Evolutionary conservation across 1,284 basidiomycete species (phyloP), one percentile per base, ranked within the genome.

Genomic region (Gastroboletus turbinatus): DNA sequence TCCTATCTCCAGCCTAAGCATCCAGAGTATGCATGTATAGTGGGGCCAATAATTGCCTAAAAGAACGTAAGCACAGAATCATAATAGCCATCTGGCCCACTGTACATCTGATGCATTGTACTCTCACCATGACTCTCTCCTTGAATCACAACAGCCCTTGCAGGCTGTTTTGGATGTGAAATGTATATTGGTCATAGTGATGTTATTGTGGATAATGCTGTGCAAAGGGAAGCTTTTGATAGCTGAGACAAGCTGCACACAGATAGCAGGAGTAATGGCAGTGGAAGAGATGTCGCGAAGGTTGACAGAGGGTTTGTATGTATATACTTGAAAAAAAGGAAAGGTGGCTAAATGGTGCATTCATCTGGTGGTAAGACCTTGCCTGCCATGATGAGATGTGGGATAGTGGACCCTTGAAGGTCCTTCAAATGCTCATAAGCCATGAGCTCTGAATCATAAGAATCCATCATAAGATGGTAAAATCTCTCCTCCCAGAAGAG

Each of bases 201-300:
- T 46, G 21, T 59, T 46, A 27, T 33, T 40, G 42, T 59, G 50
- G 21, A 58, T 8, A 2, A 59, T 29, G 5, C 38, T 57, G 3
- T 45, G 8, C 36, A 10, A 33, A 35, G 46, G 43, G 8, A 58
- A 46, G 10, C 23, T 33, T n/a, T 46, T 36, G 16, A 59, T 11
- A 10, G n/a, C 38, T 0, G 38, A 25, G 16, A 59, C 11, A 5
- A 60, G 4, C 16, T 42, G 17, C 7, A 14, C 4, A 33, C 36
- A 13, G 38, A 58, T 21, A 17, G 13, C 36, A 1, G 51, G 50
- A 9, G 35, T 36, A 4, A 55, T 13, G 1, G 27, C 52, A 10
- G 25, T 1, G 7, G 9, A 11, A 9, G 52, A 17, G 27, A 56
- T 35, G 29, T 60, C 42, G 4, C 11, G 3, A 23, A 56, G 44